These are phyloP conservation scores for Pleurotus pulmonarius DNA, from an alignment of 768 basidiomycete genomes.

Conservation along the genomic window DNA sequence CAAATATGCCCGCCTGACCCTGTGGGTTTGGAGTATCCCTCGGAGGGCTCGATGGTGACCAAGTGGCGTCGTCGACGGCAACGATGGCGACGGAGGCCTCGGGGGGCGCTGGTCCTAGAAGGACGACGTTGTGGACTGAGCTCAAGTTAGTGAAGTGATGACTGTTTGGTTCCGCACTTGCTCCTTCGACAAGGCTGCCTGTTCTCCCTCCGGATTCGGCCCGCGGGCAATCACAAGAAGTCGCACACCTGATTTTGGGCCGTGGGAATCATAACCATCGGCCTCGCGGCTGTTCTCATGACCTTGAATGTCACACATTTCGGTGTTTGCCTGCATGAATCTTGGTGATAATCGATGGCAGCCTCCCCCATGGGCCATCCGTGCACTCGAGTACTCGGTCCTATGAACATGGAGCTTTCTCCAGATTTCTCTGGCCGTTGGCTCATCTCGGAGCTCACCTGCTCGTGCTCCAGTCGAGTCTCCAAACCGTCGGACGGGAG, in stretches of 20 bases:
- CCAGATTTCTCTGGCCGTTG: neutral
- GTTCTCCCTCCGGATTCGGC: slow-evolving; percentile 1
- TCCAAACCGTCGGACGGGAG: neutral
- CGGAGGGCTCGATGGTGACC: neutral
- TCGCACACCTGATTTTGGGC: neutral
- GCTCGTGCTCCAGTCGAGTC: neutral
- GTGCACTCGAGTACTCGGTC: neutral
- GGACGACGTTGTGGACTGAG: neutral
- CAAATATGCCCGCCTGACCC: slow-evolving; percentile 2
- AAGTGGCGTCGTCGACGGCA: neutral
- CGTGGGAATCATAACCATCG: neutral
- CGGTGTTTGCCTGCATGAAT: neutral
- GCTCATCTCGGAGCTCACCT: neutral
- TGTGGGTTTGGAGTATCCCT: neutral
- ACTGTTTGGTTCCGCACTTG: slow-evolving; percentile 8
- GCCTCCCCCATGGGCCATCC: neutral
- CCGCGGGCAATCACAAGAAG: slow-evolving; percentile 6
- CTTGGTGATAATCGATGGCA: slow-evolving; percentile 2
- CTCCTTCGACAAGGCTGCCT: slow-evolving; percentile 4
- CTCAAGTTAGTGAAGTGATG: neutral
- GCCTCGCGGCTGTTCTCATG: slow-evolving; percentile 1
- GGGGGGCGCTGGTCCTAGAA: neutral
- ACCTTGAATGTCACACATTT: neutral
- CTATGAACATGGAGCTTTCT: neutral
- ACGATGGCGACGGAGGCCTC: neutral